Conservation (phyloP, 768 basidiomycete species). For the Lentinula sp. region DNA sequence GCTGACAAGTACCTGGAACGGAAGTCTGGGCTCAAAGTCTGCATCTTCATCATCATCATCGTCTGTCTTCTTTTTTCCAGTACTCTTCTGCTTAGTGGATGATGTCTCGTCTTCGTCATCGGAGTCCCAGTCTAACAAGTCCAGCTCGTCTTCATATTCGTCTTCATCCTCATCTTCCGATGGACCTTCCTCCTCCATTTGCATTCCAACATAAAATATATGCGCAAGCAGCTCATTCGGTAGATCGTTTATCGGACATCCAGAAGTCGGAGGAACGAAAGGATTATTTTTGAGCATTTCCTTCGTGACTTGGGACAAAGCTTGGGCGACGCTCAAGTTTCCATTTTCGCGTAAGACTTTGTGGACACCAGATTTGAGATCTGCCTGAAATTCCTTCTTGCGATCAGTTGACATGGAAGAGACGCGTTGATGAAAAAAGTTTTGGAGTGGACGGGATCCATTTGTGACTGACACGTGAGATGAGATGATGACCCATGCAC, state of each 20-base stretch:
- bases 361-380: not conserved
- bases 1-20: slow-evolving; percentile 30
- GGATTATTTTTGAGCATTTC: slow-evolving; percentile 41
- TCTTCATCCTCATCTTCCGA: slow-evolving; percentile 15
- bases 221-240: slow-evolving; percentile 52
- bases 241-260: slow-evolving; percentile 46
- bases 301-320: slow-evolving; percentile 25
- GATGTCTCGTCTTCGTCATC: slow-evolving; percentile 20
- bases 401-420: not conserved
- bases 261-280: slow-evolving; percentile 35
- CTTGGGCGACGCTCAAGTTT: slow-evolving; percentile 20
- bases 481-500: too few species aligned
- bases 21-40: slow-evolving; percentile 13
- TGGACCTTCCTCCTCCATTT: slow-evolving; percentile 26
- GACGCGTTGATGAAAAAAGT: not conserved
- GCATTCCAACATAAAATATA: slow-evolving; percentile 44
- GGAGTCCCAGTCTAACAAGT: slow-evolving; percentile 21
- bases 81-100: slow-evolving; percentile 11
- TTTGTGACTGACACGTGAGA: not conserved
- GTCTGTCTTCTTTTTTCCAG: slow-evolving; percentile 1
- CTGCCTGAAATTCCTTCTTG: not conserved
- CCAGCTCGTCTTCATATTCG: slow-evolving; percentile 27
- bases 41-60: slow-evolving; percentile 17
- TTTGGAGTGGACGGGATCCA: not conserved
- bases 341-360: slow-evolving; percentile 15